Evolutionary conservation across 2,329 filamentous ascomycete genomes (phyloP), one percentile per base, ranked within the genome.

Genomic region (Magnaporthiopsis poae): DNA sequence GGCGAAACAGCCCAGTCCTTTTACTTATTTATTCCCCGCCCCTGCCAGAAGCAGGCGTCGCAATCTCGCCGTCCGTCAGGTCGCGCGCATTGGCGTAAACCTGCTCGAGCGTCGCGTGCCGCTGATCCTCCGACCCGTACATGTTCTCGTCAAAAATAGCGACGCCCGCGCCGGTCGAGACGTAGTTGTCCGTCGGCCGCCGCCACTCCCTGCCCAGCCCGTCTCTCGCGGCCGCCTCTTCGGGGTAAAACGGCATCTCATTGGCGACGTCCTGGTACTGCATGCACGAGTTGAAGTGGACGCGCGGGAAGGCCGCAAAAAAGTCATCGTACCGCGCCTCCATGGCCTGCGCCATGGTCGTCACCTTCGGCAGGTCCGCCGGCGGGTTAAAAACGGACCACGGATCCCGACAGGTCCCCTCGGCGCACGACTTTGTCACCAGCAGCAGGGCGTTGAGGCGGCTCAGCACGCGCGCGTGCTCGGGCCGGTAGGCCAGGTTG

Each of bases 391-490:
- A 61, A 13, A 61, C 60, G 12, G 60, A 31, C 86, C 86, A 88
- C 0, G 86, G 86, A 36, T 80, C 73, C 3, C 79, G 75, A 69
- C 86, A 88, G 0, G 78, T 77, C 15, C 76, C 69, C 7, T 78
- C 82, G 71, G 83, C 82, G 74, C 86, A 88, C 4, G 82, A 83
- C 74, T 88, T 88, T 27, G 86, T 76, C 1, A 87, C 82, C 68
- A 88, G 75, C 64, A 87, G 77, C 1, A 88, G 77, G 1, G 84
- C 78, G 68, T 88, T 85, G 0, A 89, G 78, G 3, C 84, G 80
- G 33, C 77, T 74, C 2, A 82, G 70, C 0, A 85, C 75, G 62
- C 79, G 77, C 2, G 72, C 67, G 7, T 65, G 66, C 27, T 75
- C 70, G 21, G 75, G 71, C 4, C 75, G 75, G 63, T 68, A 67